Percentiles rank a stretch among this genome's conserved stretches.
Conservation (phyloP, 345 rosid species). For the Garcia nutans region DNA sequence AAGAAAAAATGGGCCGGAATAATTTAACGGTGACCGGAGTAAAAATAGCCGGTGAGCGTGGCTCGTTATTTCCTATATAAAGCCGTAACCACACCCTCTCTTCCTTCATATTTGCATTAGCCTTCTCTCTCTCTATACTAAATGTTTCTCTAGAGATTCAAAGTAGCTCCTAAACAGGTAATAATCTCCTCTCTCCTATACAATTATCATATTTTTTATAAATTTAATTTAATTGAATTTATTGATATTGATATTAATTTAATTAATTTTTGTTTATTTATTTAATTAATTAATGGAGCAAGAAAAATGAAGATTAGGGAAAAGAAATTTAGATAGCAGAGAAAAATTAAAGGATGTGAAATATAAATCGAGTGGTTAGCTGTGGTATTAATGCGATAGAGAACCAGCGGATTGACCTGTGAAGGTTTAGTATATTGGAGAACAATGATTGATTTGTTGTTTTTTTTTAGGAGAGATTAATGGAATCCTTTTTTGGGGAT, state of each 20-base stretch:
- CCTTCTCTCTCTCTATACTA: slow-evolving; percentile 7
- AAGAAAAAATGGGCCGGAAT: neutral
- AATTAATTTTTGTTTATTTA: neutral
- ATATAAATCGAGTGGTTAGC: slow-evolving; percentile 20
- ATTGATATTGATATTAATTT: neutral
- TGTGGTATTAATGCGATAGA: slow-evolving; percentile 19
- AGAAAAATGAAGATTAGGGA: neutral
- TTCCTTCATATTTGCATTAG: slow-evolving; percentile 17
- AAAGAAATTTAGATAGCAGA: neutral
- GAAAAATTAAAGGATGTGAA: neutral
- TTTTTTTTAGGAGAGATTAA: slow-evolving; percentile 3
- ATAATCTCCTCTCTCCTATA: slow-evolving; percentile 11
- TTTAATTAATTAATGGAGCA: neutral
- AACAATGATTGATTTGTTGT: neutral
- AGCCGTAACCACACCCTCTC: slow-evolving; percentile 23
- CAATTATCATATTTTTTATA: neutral
- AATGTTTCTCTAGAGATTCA: neutral
- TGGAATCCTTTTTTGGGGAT: neutral
- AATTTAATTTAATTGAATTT: neutral
- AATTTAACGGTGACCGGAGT: slow-evolving; percentile 34
- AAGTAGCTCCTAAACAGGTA: slow-evolving; percentile 37
- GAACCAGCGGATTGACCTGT: slow-evolving; percentile 19
- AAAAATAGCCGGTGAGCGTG: slow-evolving; percentile 37
- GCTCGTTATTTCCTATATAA: slow-evolving; percentile 59
- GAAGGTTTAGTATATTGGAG: neutral